Evolutionary conservation across 225 moss, liverwort and hornwort species (phyloP).

Genomic region (Straminergon stramineum): DNA sequence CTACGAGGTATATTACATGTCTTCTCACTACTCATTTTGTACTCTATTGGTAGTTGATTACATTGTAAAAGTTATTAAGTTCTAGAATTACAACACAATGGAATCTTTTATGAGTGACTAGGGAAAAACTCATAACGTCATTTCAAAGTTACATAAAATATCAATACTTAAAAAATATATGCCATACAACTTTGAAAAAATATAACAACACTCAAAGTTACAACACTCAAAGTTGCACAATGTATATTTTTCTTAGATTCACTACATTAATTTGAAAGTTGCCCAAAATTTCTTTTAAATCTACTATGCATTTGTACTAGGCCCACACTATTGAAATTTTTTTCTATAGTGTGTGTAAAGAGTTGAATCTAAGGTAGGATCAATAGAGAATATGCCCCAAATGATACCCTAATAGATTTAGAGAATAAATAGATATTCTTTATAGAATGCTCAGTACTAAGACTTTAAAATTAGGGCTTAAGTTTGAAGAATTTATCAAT

Average conservation of each 20-base stretch:
- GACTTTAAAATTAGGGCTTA: too few species aligned
- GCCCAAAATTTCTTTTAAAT: background rate
- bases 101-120: background rate
- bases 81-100: background rate
- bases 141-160: background rate
- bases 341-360: background rate
- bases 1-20: background rate
- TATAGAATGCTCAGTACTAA: too few species aligned
- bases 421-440: too few species aligned
- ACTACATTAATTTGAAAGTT: background rate
- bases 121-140: rapidly evolving
- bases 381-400: background rate
- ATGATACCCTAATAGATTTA: background rate
- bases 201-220: too few species aligned
- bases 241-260: background rate
- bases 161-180: background rate
- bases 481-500: background rate
- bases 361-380: too few species aligned
- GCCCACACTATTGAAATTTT: rapidly evolving
- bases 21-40: background rate
- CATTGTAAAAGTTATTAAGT: background rate
- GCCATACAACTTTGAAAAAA: background rate
- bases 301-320: rapidly evolving
- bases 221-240: too few species aligned
- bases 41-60: too few species aligned